Evolutionary conservation across 1,284 basidiomycete genomes (phyloP).

Genomic region (Marasmius oreades): DNA sequence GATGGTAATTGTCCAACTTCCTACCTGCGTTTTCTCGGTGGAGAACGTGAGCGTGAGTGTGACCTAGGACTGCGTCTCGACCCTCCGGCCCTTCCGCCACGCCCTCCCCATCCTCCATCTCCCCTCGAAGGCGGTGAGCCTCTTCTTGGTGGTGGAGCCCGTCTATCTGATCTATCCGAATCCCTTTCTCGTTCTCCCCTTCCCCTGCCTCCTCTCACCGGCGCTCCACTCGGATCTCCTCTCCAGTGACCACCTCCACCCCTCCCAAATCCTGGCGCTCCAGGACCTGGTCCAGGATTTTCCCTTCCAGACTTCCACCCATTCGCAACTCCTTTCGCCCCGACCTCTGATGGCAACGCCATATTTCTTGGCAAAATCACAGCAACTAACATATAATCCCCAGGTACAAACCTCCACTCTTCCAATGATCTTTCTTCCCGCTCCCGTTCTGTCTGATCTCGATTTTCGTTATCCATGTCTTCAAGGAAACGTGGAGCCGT

Average conservation of each 20-base stretch:
- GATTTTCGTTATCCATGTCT: slow-evolving; percentile 40
- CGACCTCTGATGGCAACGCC: slow-evolving; percentile 38
- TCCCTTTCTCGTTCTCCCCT: slow-evolving; percentile 38
- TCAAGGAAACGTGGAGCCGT: slow-evolving; percentile 58
- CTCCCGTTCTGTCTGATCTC: slow-evolving; percentile 39
- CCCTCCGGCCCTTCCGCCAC: slow-evolving; percentile 36
- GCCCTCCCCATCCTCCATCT: slow-evolving; percentile 30
- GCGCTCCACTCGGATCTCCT: slow-evolving; percentile 48
- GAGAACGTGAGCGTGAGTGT: slow-evolving; percentile 33
- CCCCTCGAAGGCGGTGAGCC: slow-evolving; percentile 35
- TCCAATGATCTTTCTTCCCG: slow-evolving; percentile 67
- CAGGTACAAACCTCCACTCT: slow-evolving; percentile 71
- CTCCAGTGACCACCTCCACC: slow-evolving; percentile 48
- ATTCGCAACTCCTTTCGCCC: slow-evolving; percentile 52
- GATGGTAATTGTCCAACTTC: slow-evolving; percentile 9
- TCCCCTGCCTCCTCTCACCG: slow-evolving; percentile 31
- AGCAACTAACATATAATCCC: slow-evolving; percentile 70
- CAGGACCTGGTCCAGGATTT: slow-evolving; percentile 19
- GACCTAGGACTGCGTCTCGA: slow-evolving; percentile 29
- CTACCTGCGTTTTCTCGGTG: slow-evolving; percentile 21
- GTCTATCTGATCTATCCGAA: slow-evolving; percentile 32
- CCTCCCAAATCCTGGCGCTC: slow-evolving; percentile 3
- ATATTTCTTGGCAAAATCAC: slow-evolving; percentile 69
- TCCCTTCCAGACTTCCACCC: slow-evolving; percentile 36
- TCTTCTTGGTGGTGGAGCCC: slow-evolving; percentile 43